These are phyloP conservation scores for Emmonsiellopsis sp. DNA, from an alignment of 2,329 filamentous ascomycete species.

Conservation along the genomic window DNA sequence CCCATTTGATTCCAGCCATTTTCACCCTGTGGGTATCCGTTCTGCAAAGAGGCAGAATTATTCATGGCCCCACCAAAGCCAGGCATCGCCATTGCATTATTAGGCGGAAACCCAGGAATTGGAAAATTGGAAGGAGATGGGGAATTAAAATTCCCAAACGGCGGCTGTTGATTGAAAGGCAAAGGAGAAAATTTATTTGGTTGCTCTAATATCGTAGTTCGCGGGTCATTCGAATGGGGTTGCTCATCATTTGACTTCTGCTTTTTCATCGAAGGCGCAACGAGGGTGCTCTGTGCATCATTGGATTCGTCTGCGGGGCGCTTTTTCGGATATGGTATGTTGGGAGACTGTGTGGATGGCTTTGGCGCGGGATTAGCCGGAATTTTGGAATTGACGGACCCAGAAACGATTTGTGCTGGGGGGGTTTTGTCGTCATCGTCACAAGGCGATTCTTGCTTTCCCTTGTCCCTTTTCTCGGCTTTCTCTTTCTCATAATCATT, in stretches of 20 bases:
- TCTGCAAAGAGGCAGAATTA: slow-evolving; percentile 25
- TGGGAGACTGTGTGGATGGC: slow-evolving; percentile 21
- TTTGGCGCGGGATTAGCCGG: slow-evolving; percentile 7
- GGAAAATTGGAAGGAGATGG: slow-evolving; percentile 24
- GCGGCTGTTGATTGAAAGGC: slow-evolving; percentile 28
- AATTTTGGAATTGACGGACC: slow-evolving; percentile 10
- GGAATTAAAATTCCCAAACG: slow-evolving; percentile 23
- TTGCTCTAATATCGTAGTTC: slow-evolving; percentile 6
- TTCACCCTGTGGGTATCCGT: slow-evolving; percentile 23
- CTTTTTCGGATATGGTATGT: slow-evolving; percentile 55
- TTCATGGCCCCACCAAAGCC: slow-evolving; percentile 29
- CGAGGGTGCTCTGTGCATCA: slow-evolving; percentile 45
- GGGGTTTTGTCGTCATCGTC: slow-evolving; percentile 3
- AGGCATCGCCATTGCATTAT: slow-evolving; percentile 25
- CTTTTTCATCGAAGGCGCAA: slow-evolving; percentile 31
- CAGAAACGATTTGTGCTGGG: slow-evolving; percentile 10
- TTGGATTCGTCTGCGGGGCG: slow-evolving; percentile 58
- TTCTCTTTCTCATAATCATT: slow-evolving; percentile 60
- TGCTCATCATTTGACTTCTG: slow-evolving; percentile 34
- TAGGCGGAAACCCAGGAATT: slow-evolving; percentile 25
- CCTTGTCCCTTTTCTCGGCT: slow-evolving; percentile 29
- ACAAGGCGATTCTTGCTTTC: slow-evolving; percentile 21
- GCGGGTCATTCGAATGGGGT: background rate
- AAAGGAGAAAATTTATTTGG: slow-evolving; percentile 12
- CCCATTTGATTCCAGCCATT: slow-evolving; percentile 38